Evolutionary conservation across 73 alveolate species (phyloP).

Genomic region (Stentor coeruleus): DNA sequence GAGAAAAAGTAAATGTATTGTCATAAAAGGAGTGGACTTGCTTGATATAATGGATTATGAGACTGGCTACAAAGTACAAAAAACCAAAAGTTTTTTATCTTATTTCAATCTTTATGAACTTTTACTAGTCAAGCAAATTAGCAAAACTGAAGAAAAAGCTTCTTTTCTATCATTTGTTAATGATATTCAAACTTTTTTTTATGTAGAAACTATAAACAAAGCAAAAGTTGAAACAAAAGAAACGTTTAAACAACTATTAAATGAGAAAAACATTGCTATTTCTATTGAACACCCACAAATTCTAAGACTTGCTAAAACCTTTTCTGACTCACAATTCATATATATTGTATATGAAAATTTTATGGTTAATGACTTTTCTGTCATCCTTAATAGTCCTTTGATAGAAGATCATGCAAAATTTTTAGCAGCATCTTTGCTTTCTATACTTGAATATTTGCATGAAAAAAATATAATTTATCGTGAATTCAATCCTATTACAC

Average conservation of each 20-base stretch:
- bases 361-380: background rate
- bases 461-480: background rate
- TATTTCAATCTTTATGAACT: background rate
- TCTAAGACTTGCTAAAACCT: background rate
- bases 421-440: background rate
- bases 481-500: background rate
- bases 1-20: background rate
- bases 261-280: background rate
- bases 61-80: background rate
- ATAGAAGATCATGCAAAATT: background rate
- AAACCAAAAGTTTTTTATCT: no score
- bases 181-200: no score
- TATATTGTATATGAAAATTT: background rate
- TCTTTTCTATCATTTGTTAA: background rate
- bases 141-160: no score
- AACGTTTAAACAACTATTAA: background rate
- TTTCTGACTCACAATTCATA: background rate
- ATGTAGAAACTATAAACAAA: no score
- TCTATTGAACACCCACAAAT: background rate
- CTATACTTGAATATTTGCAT: background rate
- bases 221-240: background rate
- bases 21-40: background rate
- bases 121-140: no score
- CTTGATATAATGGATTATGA: background rate
- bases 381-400: background rate